phyloP scores from a whole-genome alignment of 805 yeast genomes.

The Zygotorulaspora florentina region DNA sequence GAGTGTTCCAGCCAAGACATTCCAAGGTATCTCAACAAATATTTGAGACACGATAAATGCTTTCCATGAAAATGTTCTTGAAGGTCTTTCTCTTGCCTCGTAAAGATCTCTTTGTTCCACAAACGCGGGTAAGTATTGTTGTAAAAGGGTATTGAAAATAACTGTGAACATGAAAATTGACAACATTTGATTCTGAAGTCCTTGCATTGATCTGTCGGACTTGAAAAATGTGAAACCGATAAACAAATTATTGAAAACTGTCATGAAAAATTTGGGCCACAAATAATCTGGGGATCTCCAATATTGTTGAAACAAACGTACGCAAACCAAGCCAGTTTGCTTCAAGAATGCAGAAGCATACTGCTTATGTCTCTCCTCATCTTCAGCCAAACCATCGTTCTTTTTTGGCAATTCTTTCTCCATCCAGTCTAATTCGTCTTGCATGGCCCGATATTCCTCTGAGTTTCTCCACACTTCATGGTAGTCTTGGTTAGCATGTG shows the following conservation, averaged over 20 bases:
- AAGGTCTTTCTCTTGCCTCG: slow-evolving; percentile 70
- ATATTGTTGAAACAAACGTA: slow-evolving; percentile 58
- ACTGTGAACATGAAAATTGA: slow-evolving; percentile 65
- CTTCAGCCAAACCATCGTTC: slow-evolving; percentile 34
- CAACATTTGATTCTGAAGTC: slow-evolving; percentile 80
- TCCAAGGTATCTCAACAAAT: slow-evolving; percentile 64
- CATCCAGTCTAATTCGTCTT: slow-evolving; percentile 59
- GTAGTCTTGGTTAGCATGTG: slow-evolving; percentile 67
- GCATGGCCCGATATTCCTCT: slow-evolving; percentile 53
- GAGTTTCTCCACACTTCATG: slow-evolving; percentile 76
- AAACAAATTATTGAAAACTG: slow-evolving; percentile 54
- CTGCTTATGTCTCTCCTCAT: slow-evolving; percentile 31
- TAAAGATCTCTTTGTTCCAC: slow-evolving; percentile 60
- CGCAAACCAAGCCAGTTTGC: slow-evolving; percentile 46
- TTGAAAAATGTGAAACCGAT: slow-evolving; percentile 73
- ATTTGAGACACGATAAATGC: slow-evolving; percentile 60
- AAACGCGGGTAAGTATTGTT: slow-evolving; percentile 61
- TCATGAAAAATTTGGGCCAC: slow-evolving; percentile 56
- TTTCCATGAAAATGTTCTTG: slow-evolving; percentile 65
- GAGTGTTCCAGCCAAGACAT: slow-evolving; percentile 56
- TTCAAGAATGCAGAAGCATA: slow-evolving; percentile 42
- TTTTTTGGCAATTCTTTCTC: slow-evolving; percentile 49
- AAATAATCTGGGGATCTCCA: slow-evolving; percentile 64
- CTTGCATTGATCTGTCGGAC: slow-evolving; percentile 58
- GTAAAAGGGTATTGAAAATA: slow-evolving; percentile 51